A percentile compares a stretch with the other conserved stretches of the same genome.
phyloP scores from a whole-genome alignment of 1,284 basidiomycete genomes.

The Agroathelia rolfsii region DNA sequence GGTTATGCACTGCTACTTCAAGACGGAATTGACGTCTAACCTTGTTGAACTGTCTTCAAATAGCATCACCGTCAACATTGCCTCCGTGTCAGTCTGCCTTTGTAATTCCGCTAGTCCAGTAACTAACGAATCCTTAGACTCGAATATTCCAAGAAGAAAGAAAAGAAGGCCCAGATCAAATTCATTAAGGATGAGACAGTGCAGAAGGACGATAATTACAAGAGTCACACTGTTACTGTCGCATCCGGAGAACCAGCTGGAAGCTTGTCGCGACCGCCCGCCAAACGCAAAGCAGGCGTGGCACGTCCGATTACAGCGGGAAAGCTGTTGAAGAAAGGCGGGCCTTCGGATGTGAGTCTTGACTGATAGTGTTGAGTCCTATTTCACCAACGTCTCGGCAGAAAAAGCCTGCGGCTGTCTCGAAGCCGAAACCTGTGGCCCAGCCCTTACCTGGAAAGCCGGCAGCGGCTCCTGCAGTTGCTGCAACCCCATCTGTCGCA shows the following conservation, averaged over 20 bases:
- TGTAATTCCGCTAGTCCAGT: conserved; percentile 4
- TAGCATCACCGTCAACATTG: conserved; percentile 66
- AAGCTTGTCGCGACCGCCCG: conserved; percentile 76
- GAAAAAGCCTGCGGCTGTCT: conserved; percentile 35
- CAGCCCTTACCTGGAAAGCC: conserved; percentile 50
- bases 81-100: conserved; percentile 52
- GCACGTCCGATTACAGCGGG: conserved; percentile 80
- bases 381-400: no score
- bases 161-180: conserved; percentile 86
- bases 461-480: conserved; percentile 17
- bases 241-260: conserved; percentile 79
- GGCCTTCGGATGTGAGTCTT: conserved; percentile 50
- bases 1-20: conserved; percentile 85
- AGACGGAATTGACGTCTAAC: conserved; percentile 87
- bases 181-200: conserved; percentile 86
- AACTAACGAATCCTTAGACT: conserved; percentile 39
- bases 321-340: conserved; percentile 71
- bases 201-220: conserved; percentile 80
- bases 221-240: conserved; percentile 87
- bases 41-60: conserved; percentile 78
- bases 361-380: no score
- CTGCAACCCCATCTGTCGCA: conserved; percentile 14
- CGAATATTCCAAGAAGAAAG: conserved; percentile 94
- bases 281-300: conserved; percentile 79
- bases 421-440: conserved; percentile 46